phyloP scores from a whole-genome alignment of 2,329 filamentous ascomycete genomes.

The Tolypocladium tropicale region DNA sequence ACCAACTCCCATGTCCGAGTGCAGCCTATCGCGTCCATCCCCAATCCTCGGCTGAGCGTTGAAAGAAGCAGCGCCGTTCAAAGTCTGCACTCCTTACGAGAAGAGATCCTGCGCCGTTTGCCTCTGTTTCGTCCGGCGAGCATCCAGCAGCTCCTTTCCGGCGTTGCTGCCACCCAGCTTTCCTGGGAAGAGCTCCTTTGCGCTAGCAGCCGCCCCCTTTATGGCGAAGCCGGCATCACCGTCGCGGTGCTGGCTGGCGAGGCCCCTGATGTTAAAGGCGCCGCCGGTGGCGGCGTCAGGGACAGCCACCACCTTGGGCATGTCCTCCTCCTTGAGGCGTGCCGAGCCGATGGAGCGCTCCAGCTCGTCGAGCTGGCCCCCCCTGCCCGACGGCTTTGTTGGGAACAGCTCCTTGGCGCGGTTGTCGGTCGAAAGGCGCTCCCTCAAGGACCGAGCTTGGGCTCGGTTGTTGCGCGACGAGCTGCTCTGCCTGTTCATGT shows the following conservation, averaged over 20 bases:
- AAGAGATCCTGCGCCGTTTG: constrained; percentile 67
- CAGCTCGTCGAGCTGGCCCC: constrained; percentile 25
- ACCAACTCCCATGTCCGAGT: background rate
- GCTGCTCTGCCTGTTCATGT: constrained; percentile 21
- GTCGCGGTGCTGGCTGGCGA: constrained; percentile 34
- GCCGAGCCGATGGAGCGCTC: constrained; percentile 28
- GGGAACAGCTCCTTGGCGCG: constrained; percentile 29
- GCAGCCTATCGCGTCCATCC: background rate
- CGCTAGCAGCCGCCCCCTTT: constrained; percentile 47
- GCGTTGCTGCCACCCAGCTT: constrained; percentile 47
- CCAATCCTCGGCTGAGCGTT: background rate
- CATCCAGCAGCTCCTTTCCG: constrained; percentile 59
- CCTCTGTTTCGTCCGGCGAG: constrained; percentile 40
- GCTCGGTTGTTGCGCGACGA: constrained; percentile 23
- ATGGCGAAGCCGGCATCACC: constrained; percentile 48
- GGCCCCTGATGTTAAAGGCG: constrained; percentile 51
- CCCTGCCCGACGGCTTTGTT: constrained; percentile 15
- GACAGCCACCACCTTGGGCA: constrained; percentile 48
- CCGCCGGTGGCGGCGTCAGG: constrained; percentile 31
- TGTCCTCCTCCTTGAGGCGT: constrained; percentile 24
- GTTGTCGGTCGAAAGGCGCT: constrained; percentile 19
- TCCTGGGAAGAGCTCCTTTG: constrained; percentile 59
- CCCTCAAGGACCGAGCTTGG: constrained; percentile 22
- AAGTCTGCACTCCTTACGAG: constrained; percentile 29
- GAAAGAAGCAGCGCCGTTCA: background rate